Evolutionary conservation across 345 rosid genomes (phyloP).

Genomic region (Cardamine resedifolia): DNA sequence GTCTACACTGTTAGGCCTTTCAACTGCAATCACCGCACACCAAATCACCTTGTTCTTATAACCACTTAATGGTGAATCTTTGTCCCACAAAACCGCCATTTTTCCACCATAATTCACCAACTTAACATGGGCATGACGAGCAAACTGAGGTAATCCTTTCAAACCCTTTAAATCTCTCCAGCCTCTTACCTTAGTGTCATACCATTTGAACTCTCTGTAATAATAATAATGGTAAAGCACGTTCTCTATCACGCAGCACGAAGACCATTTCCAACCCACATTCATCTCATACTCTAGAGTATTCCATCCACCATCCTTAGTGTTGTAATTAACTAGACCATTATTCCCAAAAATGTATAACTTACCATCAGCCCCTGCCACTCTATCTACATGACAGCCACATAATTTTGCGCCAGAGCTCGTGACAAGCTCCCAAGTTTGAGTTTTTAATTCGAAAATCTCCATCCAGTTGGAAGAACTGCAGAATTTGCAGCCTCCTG

Average conservation of each 20-base stretch:
- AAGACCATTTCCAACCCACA: not conserved
- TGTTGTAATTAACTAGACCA: not conserved
- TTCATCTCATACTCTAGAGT: not conserved
- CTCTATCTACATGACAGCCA: not conserved
- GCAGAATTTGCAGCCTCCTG: slow-evolving; percentile 63
- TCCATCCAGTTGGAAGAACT: slow-evolving; percentile 65
- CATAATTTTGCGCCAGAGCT: not conserved
- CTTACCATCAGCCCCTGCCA: not conserved
- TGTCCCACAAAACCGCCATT: slow-evolving; percentile 61
- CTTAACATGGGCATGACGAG: slow-evolving; percentile 21
- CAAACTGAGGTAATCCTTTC: slow-evolving; percentile 57
- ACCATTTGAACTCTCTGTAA: slow-evolving; percentile 61
- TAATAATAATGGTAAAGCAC: slow-evolving; percentile 64
- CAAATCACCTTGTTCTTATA: slow-evolving; percentile 41
- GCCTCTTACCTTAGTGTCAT: slow-evolving; percentile 38
- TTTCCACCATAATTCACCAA: slow-evolving; percentile 38
- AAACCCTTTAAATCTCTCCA: slow-evolving; percentile 61
- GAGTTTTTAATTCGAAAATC: slow-evolving; percentile 49
- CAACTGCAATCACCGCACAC: slow-evolving; percentile 60
- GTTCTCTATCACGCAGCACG: slow-evolving; percentile 11
- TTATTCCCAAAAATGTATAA: not conserved
- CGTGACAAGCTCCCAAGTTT: slow-evolving; percentile 38
- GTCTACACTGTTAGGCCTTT: slow-evolving; percentile 44
- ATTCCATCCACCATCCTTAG: slow-evolving; percentile 40
- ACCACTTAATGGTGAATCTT: not conserved